Conservation (phyloP, 176 grass and related monocot species). For the Carex parvula region DNA sequence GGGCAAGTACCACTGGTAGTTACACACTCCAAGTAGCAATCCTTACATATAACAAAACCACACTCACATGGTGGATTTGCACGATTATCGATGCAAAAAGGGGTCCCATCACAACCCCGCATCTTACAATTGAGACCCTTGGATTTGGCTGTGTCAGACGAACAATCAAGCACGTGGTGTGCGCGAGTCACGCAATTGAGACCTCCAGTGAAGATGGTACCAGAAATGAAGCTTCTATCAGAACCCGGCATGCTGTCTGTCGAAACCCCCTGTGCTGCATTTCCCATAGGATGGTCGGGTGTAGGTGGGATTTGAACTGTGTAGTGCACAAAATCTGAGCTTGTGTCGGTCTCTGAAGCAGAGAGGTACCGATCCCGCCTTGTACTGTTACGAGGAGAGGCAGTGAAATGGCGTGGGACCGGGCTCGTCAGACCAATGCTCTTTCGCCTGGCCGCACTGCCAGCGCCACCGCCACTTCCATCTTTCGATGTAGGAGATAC, state of each 20-base stretch:
- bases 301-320: slow-evolving; percentile 93
- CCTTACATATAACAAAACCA: slow-evolving; percentile 79
- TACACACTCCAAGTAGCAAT: slow-evolving; percentile 74
- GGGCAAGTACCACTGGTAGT: slow-evolving; percentile 49
- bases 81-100: slow-evolving; percentile 28
- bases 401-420: slow-evolving; percentile 59
- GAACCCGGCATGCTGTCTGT: slow-evolving; percentile 24
- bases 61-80: slow-evolving; percentile 58
- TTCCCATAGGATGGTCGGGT: slow-evolving; percentile 37
- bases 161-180: slow-evolving; percentile 49
- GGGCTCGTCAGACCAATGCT: slow-evolving; percentile 59
- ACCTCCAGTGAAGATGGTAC: slow-evolving; percentile 93
- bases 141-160: slow-evolving; percentile 34
- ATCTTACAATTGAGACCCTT: slow-evolving; percentile 60
- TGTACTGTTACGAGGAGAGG: slow-evolving; percentile 29
- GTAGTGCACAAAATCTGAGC: slow-evolving; percentile 81
- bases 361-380: slow-evolving; percentile 45
- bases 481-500: slow-evolving; percentile 31
- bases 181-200: slow-evolving; percentile 74
- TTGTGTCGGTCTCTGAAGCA: slow-evolving; percentile 23
- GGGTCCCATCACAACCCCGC: slow-evolving; percentile 72
- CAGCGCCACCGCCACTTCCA: slow-evolving; percentile 14
- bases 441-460: slow-evolving; percentile 37
- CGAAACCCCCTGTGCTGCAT: not conserved
- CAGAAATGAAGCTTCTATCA: slow-evolving; percentile 69